phyloP scores from a whole-genome alignment of 2,329 filamentous ascomycete genomes.

The Aspergillus texensis region DNA sequence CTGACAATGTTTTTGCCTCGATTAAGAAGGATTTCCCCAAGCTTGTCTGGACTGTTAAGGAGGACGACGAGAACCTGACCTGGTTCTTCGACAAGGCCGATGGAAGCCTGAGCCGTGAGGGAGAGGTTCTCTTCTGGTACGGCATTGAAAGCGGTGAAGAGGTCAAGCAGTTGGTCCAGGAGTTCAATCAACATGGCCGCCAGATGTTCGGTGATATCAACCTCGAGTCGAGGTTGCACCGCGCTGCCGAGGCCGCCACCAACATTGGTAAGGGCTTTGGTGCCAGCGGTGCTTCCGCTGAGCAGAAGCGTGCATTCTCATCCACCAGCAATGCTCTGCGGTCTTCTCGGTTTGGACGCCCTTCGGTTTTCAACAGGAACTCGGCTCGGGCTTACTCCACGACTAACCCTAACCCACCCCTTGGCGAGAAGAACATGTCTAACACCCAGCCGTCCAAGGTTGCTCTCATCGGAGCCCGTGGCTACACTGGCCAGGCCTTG shows the following conservation, averaged over 20 bases:
- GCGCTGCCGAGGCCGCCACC: constrained; percentile 71
- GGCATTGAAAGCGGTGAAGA: constrained; percentile 81
- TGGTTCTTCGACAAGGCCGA: constrained; percentile 99
- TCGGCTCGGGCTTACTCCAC: constrained; percentile 44
- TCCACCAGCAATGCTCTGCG: constrained; percentile 53
- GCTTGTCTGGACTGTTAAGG: constrained; percentile 94
- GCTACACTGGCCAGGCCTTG: constrained; percentile 90
- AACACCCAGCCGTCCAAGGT: constrained; percentile 78
- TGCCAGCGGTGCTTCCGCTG: constrained; percentile 50
- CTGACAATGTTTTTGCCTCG: constrained; percentile 90
- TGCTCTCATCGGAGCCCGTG: constrained; percentile 86
- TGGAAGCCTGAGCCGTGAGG: constrained; percentile 81
- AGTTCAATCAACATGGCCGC: constrained; percentile 80
- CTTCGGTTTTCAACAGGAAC: constrained; percentile 33
- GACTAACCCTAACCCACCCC: constrained; percentile 82
- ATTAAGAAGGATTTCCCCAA: constrained; percentile 93
- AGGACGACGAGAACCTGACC: constrained; percentile 92
- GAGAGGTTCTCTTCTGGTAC: constrained; percentile 95
- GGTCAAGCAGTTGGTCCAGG: constrained; percentile 78
- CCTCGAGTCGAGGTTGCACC: constrained; percentile 80
- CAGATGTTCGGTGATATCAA: constrained; percentile 89
- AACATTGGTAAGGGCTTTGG: constrained; percentile 53
- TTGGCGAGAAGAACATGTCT: constrained; percentile 84
- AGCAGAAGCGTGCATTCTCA: constrained; percentile 70
- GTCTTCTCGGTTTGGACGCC: constrained; percentile 34